Conservation (phyloP, 371 early-diverging fungal species). For the Capillidium heterosporum region DNA sequence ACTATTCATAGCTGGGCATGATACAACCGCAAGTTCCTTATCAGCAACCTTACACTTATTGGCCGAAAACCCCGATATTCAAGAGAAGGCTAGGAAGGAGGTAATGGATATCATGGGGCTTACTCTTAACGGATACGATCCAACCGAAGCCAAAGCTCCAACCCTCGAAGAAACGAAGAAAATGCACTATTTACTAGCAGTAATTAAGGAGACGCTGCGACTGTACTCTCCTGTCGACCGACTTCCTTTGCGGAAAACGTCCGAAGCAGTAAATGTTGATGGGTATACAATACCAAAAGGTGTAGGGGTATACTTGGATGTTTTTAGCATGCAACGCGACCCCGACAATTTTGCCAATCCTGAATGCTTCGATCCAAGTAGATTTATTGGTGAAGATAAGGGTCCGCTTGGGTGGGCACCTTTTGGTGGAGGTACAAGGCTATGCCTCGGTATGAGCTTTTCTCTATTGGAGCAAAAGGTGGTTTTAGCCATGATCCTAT, state of each 20-base stretch:
- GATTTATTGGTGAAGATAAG: slow-evolving; percentile 8
- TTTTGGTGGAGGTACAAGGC: slow-evolving; percentile 11
- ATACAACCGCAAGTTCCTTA: neutral
- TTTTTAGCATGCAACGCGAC: slow-evolving; percentile 12
- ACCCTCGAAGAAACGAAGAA: neutral
- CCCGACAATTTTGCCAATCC: slow-evolving; percentile 14
- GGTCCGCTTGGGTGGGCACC: neutral
- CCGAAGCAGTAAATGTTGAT: neutral
- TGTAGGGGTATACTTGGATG: slow-evolving; percentile 8
- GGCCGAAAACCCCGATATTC: neutral
- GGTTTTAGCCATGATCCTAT: slow-evolving; percentile 20
- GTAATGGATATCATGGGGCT: neutral
- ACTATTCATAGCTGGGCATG: slow-evolving; percentile 2
- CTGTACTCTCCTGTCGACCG: neutral
- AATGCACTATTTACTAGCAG: neutral
- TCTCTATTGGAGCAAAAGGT: slow-evolving; percentile 29
- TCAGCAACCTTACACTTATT: neutral
- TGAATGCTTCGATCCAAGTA: slow-evolving; percentile 14
- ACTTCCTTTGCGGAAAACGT: neutral
- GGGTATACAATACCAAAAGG: slow-evolving; percentile 8
- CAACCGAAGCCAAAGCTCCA: neutral
- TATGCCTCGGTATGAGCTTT: slow-evolving; percentile 35
- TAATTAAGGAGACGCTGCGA: slow-evolving; percentile 1
- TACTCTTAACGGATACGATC: neutral
- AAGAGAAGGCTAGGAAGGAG: neutral